A percentile compares a stretch with the other conserved stretches of the same genome.
Conservation (phyloP, 2,329 filamentous ascomycete genomes). For the Cladophialophora psammophila region DNA sequence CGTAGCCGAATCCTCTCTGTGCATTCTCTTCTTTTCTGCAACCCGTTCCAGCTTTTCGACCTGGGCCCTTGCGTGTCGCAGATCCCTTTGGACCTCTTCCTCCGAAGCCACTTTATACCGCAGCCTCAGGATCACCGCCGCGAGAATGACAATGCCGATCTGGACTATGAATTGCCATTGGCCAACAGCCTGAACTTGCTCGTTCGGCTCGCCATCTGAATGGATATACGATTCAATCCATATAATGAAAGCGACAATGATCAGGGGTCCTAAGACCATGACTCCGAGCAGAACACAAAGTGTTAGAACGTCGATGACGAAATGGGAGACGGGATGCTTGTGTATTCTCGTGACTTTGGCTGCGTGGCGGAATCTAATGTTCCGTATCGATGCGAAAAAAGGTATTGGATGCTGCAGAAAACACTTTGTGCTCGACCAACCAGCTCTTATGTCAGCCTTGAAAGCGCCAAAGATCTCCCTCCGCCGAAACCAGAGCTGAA, state of each 20-base stretch:
- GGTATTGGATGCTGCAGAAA: constrained; percentile 1
- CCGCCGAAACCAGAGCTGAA: constrained; percentile 41
- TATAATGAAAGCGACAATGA: constrained; percentile 44
- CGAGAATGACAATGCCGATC: constrained; percentile 43
- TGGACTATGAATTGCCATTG: constrained; percentile 45
- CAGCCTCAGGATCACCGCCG: constrained; percentile 42
- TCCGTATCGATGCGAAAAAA: not conserved
- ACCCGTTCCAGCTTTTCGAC: constrained; percentile 39
- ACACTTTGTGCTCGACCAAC: not conserved
- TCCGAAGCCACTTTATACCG: constrained; percentile 43
- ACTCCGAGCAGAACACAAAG: constrained; percentile 36
- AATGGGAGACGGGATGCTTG: constrained; percentile 11
- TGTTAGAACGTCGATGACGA: constrained; percentile 16
- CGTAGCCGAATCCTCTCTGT: not conserved
- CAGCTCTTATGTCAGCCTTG: constrained; percentile 30
- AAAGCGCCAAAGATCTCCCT: constrained; percentile 38
- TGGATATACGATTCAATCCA: constrained; percentile 47
- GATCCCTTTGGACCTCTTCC: constrained; percentile 44
- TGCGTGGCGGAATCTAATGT: not conserved
- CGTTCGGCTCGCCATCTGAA: constrained; percentile 43
- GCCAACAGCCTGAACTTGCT: constrained; percentile 44
- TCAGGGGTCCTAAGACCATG: constrained; percentile 45
- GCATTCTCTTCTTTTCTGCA: constrained; percentile 6
- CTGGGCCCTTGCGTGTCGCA: constrained; percentile 40
- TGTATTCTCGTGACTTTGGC: not conserved